Percentiles rank a stretch among this genome's conserved stretches.
These are phyloP conservation scores for Cordyceps militaris DNA, from an alignment of 2,329 filamentous ascomycete species.

Conservation along the genomic window DNA sequence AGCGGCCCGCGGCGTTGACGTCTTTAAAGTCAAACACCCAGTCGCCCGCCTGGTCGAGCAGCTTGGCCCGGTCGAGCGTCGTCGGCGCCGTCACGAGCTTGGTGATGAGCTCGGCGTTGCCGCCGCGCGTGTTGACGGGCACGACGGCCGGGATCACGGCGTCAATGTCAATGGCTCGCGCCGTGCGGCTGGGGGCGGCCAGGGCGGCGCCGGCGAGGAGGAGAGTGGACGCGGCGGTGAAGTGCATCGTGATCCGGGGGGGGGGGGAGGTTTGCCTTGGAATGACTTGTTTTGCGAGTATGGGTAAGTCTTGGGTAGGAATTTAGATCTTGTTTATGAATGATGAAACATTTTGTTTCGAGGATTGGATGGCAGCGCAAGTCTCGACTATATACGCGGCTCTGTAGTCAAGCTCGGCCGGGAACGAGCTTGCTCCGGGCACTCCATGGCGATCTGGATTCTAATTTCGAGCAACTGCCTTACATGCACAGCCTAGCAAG, in stretches of 20 bases:
- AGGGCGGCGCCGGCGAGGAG: conserved; percentile 15
- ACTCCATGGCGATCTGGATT: not conserved
- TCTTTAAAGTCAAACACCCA: conserved; percentile 38
- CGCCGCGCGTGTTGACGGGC: conserved; percentile 22
- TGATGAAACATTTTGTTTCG: conserved; percentile 1
- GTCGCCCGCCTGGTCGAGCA: conserved; percentile 29
- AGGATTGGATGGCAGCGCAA: not conserved
- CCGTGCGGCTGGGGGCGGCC: conserved; percentile 9
- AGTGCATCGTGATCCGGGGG: conserved; percentile 8
- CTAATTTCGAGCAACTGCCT: not conserved
- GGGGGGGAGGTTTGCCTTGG: not conserved
- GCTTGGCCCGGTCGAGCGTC: conserved; percentile 24
- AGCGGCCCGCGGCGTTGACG: conserved; percentile 13
- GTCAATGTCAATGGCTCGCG: conserved; percentile 14
- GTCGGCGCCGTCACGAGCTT: conserved; percentile 25
- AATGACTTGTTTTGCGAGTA: not conserved
- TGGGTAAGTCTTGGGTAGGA: not conserved
- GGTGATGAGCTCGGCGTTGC: conserved; percentile 22
- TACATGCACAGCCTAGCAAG: not conserved
- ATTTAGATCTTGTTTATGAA: not conserved
- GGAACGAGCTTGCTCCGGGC: not conserved
- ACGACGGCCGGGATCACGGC: conserved; percentile 22
- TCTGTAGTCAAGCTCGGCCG: not conserved
- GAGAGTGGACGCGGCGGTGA: conserved; percentile 12
- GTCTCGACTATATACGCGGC: not conserved